A percentile compares a stretch with the other conserved stretches of the same genome.
Evolutionary conservation across 371 early-diverging fungal species (phyloP).

Genomic region (Catenaria anguillulae): DNA sequence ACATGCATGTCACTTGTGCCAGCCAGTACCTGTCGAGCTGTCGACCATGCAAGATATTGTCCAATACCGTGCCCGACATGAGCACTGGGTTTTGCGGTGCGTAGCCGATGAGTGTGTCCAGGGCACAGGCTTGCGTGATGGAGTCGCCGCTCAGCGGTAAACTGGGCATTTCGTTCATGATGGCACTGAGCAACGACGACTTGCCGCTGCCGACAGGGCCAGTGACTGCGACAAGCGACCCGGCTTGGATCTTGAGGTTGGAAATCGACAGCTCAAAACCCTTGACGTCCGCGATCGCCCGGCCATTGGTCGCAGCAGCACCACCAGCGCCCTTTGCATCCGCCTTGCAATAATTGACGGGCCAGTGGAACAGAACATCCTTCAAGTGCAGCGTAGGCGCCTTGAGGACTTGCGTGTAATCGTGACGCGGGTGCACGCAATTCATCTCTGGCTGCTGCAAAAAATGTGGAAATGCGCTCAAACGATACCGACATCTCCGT

Average conservation of each 20-base stretch:
- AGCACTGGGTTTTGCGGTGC: not conserved
- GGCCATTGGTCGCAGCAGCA: too few relatives aligned
- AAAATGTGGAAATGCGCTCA: too few relatives aligned
- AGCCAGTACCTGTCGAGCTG: not conserved
- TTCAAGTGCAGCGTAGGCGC: too few relatives aligned
- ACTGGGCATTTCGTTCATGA: constrained; percentile 21
- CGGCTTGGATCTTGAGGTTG: constrained; percentile 15
- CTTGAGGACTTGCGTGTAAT: too few relatives aligned
- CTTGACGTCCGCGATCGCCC: too few relatives aligned
- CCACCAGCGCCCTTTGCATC: too few relatives aligned
- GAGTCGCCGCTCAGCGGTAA: too few relatives aligned
- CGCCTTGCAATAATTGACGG: too few relatives aligned
- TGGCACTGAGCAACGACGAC: constrained; percentile 19
- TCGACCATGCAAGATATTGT: not conserved
- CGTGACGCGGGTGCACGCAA: too few relatives aligned
- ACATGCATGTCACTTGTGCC: not conserved
- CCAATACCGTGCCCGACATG: not conserved
- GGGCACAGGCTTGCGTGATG: too few relatives aligned
- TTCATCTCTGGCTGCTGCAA: too few relatives aligned
- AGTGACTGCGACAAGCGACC: constrained; percentile 18
- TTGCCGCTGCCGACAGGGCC: constrained; percentile 38
- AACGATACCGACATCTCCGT: not conserved
- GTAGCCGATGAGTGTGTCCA: not conserved
- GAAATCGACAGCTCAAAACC: constrained; percentile 11
- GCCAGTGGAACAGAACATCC: too few relatives aligned